Base-by-base conservation (phyloP, 2,329 filamentous ascomycete species). In the Fusarium pseudograminearum region DNA sequence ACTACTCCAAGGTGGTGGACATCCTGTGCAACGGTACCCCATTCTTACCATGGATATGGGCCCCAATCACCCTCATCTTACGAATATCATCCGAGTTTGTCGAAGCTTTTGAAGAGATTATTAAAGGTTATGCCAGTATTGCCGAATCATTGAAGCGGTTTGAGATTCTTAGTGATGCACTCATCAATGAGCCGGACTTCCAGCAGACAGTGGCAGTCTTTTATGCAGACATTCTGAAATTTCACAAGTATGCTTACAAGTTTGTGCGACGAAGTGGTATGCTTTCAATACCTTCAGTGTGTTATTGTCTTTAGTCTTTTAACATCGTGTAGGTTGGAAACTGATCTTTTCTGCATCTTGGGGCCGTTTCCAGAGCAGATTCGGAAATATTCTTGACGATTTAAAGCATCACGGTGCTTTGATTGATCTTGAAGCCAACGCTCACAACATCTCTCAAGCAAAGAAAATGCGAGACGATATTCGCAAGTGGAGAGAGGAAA, bases 201-300 rank as follows among this genome's bases (percentile, higher is more conserved):
- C 81, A 84, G 34, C 68, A 79, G 14, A 77, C 80, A 0, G 62
- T 86, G 0, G 82, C 80, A 0, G 59, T 82, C 0, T 82, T 84
- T 33, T 86, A 86, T 41, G 72, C 78, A 1, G 82, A 86, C n/a
- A 84, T 86, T 22, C 73, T 86, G 0, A 63, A 80, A 15, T 86
- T 86, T 38, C 84, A 86, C 51, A 78, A 79, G 24, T 47, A 80
- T 4, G 82, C 83, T 0, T 86, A 86, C 59, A 79, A 79, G 16
- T 84, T 84, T 42, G 78, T 86, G 20, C 73, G 77, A 0, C 64
- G 78, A 30, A 77, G 72, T 18, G 53, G 78, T 79, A 45, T 61
- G 75, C 10, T 64, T 3, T 24, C 2, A 15, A 4, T 20, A 5
- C 2, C 1, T 8, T 16, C 15, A 5, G 7, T 36, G 7, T 36